phyloP scores from a whole-genome alignment of 257 asterid species.

The Nicotiana tabacum region DNA sequence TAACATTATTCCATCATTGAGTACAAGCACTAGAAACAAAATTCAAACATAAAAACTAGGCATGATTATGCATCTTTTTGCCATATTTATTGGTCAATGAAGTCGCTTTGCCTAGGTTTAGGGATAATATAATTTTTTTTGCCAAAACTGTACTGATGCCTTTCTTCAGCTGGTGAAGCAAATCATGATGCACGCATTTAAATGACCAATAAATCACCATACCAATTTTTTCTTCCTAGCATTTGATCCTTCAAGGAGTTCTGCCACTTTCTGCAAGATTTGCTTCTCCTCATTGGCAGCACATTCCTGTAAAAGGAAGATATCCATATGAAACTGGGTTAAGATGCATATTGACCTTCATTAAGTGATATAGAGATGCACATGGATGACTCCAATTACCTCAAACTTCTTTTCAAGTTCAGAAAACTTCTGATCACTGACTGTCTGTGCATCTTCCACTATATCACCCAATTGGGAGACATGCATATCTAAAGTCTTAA shows the following conservation, averaged over 20 bases:
- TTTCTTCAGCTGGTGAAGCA: neutral
- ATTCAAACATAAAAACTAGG: neutral
- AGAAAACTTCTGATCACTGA: constrained; percentile 60
- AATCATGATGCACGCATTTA: neutral
- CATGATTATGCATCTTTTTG: neutral
- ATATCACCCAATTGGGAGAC: constrained; percentile 73
- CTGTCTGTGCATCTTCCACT: constrained; percentile 71
- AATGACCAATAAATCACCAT: constrained; percentile 3
- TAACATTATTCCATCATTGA: neutral
- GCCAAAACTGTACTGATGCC: neutral
- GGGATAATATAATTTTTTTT: neutral
- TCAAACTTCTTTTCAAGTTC: constrained; percentile 91
- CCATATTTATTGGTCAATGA: neutral
- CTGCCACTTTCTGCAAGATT: constrained; percentile 87
- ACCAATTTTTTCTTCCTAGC: constrained; percentile 91
- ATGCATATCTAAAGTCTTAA: constrained; percentile 62
- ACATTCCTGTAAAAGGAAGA: constrained; percentile 52
- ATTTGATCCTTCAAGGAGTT: constrained; percentile 84
- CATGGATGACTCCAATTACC: constrained; percentile 40
- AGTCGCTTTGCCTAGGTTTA: neutral
- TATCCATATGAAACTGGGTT: neutral
- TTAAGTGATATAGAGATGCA: constrained; percentile 11
- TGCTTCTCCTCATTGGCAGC: constrained; percentile 89
- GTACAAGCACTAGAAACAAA: neutral
- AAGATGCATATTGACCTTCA: neutral